Evolutionary conservation across 1,284 basidiomycete species (phyloP).

Genomic region (Porodaedalea pini): DNA sequence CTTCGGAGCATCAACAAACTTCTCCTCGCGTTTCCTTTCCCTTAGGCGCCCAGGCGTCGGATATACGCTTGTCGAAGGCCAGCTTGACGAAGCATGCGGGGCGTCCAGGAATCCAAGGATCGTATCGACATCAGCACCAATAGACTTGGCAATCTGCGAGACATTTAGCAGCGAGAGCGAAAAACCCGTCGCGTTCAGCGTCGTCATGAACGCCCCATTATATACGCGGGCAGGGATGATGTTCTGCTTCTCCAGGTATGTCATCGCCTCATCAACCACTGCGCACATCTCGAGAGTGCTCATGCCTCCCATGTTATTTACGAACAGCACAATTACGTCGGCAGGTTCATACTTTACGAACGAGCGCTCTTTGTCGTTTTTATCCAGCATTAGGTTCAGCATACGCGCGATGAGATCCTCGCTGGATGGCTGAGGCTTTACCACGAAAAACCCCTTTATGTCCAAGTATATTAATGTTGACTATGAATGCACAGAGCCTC

Average conservation of each 20-base stretch:
- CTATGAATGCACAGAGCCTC: neutral
- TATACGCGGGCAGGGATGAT: neutral
- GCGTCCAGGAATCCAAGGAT: neutral
- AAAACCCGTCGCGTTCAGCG: neutral
- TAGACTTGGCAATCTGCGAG: neutral
- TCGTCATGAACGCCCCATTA: neutral
- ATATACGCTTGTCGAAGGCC: neutral
- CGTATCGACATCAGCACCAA: neutral
- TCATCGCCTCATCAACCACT: neutral
- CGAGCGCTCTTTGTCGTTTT: neutral
- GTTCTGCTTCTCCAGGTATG: neutral
- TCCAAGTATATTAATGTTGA: neutral
- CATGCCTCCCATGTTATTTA: neutral
- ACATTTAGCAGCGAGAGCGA: neutral
- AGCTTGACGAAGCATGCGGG: neutral
- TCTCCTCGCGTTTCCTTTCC: neutral
- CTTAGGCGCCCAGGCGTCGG: neutral
- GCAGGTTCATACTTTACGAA: neutral
- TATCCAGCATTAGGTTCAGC: neutral
- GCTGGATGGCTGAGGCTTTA: neutral
- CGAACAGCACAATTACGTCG: neutral
- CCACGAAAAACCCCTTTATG: neutral
- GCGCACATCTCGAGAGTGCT: neutral
- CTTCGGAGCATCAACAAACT: neutral
- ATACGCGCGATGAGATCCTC: neutral